These are phyloP conservation scores for Metroxylon sagu DNA, from an alignment of 176 grass and related monocot genomes.

Conservation along the genomic window DNA sequence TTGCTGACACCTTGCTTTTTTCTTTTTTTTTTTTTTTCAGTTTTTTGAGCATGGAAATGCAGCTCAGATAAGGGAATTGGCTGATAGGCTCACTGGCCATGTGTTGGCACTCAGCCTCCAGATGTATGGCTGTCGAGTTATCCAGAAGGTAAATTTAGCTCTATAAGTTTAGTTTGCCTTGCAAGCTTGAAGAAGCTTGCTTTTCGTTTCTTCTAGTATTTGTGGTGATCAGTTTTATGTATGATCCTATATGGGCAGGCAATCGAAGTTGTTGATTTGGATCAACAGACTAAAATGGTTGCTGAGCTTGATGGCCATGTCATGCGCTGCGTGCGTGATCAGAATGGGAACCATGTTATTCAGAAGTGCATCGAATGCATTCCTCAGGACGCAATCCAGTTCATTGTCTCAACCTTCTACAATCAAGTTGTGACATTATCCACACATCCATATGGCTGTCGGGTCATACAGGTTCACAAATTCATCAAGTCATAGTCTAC, in stretches of 20 bases:
- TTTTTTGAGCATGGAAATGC: conserved; percentile 92
- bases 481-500: too few species aligned
- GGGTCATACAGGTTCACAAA: conserved; percentile 26
- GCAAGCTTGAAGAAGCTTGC: too few species aligned
- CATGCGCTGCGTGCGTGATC: conserved; percentile 21
- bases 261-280: conserved; percentile 29
- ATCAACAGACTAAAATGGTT: conserved; percentile 18
- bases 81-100: conserved; percentile 26
- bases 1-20: not conserved
- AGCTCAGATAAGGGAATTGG: conserved; percentile 64
- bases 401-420: conserved; percentile 31
- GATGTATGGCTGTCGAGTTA: conserved; percentile 92
- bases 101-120: conserved; percentile 85
- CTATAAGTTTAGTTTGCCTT: not conserved
- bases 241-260: conserved; percentile 7
- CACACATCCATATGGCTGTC: conserved; percentile 33
- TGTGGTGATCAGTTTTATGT: too few species aligned
- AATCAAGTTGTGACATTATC: conserved; percentile 19
- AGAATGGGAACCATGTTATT: conserved; percentile 40
- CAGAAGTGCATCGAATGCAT: conserved; percentile 37
- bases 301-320: conserved; percentile 18
- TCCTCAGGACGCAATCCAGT: conserved; percentile 25
- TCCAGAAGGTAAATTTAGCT: conserved; percentile 58
- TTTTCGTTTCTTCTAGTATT: too few species aligned
- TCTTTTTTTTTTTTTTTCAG: conserved; percentile 26